Conservation (phyloP, 352 stramenopile species). For the Blastocystis sp. region DNA sequence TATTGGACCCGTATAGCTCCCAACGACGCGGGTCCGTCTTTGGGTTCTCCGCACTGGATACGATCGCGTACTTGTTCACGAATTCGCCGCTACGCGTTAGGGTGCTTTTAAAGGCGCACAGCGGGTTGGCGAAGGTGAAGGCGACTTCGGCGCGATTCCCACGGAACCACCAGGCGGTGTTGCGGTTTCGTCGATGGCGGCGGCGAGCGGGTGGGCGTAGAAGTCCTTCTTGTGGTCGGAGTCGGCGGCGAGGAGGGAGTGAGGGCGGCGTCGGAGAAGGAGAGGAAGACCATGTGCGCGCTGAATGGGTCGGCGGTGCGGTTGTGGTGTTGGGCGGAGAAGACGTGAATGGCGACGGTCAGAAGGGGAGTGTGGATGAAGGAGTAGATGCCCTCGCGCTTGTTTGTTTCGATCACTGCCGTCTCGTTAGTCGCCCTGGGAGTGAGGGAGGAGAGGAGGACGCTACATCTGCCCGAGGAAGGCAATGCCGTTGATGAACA, state of each 20-base stretch:
- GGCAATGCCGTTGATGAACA: constrained; percentile 40
- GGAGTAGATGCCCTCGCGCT: constrained; percentile 6
- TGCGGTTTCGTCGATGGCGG: constrained; percentile 10
- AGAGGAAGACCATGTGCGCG: constrained; percentile 49
- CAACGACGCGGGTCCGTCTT: neutral
- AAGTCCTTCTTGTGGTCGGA: constrained; percentile 37
- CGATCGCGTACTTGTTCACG: constrained; percentile 52
- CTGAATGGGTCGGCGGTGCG: constrained; percentile 31
- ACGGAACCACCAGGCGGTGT: constrained; percentile 20
- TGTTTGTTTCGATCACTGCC: neutral
- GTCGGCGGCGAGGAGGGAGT: neutral
- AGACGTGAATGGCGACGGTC: constrained; percentile 38
- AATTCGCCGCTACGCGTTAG: constrained; percentile 37
- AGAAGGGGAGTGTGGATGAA: constrained; percentile 1
- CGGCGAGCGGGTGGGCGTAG: constrained; percentile 17
- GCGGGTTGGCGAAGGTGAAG: constrained; percentile 14
- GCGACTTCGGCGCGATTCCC: neutral
- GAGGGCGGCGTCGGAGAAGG: constrained; percentile 23
- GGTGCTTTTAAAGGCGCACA: neutral
- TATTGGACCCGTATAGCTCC: constrained; percentile 40
- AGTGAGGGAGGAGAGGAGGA: neutral
- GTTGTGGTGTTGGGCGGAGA: neutral
- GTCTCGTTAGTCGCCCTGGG: neutral
- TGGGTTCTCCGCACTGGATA: constrained; percentile 16
- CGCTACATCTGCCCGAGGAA: constrained; percentile 2